These are phyloP conservation scores for Cyberlindnera saturnus DNA, from an alignment of 805 yeast genomes.

Conservation along the genomic window DNA sequence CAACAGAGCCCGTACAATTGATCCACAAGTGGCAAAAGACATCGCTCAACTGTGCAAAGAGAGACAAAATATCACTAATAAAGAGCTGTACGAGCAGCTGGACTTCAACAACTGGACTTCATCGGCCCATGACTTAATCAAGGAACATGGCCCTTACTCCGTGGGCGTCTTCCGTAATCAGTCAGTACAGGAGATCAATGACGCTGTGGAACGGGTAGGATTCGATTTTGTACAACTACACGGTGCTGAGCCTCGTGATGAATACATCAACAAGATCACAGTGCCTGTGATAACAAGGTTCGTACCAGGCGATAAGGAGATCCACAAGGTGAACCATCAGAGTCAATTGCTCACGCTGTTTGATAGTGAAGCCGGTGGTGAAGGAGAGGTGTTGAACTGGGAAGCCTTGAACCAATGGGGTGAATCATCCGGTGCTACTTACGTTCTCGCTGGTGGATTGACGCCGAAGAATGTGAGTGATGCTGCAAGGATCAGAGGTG, in stretches of 20 bases:
- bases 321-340: conserved; percentile 26
- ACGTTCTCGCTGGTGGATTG: conserved; percentile 85
- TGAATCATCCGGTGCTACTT: conserved; percentile 25
- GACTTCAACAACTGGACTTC: conserved; percentile 3
- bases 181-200: conserved; percentile 51
- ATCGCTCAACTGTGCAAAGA: conserved; percentile 35
- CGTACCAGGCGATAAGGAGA: conserved; percentile 48
- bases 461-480: conserved; percentile 61
- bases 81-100: conserved; percentile 2
- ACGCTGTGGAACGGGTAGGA: conserved; percentile 32
- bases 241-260: conserved; percentile 59
- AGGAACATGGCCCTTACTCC: conserved; percentile 50
- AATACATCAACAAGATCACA: conserved; percentile 25
- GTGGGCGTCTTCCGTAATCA: conserved; percentile 94
- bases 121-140: conserved; percentile 20
- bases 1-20: conserved; percentile 64
- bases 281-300: conserved; percentile 72
- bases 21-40: conserved; percentile 35
- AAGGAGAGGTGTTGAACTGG: conserved; percentile 83
- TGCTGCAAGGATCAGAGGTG: conserved; percentile 48
- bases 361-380: conserved; percentile 91
- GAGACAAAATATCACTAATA: conserved; percentile 3
- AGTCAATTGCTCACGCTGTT: conserved; percentile 53
- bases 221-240: conserved; percentile 86
- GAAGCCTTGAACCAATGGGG: conserved; percentile 35